Conservation (phyloP, 1,284 basidiomycete genomes). For the Moniliophthora roreri region DNA sequence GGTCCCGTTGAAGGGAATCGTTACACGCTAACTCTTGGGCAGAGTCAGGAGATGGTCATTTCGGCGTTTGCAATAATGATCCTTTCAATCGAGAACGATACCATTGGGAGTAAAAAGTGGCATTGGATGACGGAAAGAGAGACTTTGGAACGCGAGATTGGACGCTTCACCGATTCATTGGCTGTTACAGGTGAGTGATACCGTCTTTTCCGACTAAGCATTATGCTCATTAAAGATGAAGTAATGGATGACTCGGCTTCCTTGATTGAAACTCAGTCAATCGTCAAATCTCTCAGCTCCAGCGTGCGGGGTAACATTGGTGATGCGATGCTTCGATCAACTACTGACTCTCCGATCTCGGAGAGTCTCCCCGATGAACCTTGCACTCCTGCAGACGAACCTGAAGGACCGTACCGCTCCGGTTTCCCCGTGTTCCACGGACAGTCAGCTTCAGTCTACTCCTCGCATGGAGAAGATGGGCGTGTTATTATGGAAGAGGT, state of each 20-base stretch:
- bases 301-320: no score
- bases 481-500: no score
- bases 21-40: constrained; percentile 19
- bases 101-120: constrained; percentile 21
- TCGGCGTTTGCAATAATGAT: constrained; percentile 16
- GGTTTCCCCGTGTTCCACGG: no score
- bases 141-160: not conserved
- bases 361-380: no score
- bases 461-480: no score
- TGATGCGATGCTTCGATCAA: no score
- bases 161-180: not conserved
- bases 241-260: not conserved
- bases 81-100: constrained; percentile 21
- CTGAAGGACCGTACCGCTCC: no score
- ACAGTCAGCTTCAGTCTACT: no score
- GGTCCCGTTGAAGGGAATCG: constrained; percentile 2
- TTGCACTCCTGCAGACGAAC: no score
- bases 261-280: not conserved
- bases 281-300: no score
- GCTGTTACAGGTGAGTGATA: not conserved
- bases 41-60: constrained; percentile 22
- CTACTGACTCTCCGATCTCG: no score
- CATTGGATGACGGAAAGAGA: constrained; percentile 12
- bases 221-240: not conserved
- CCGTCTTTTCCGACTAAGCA: not conserved